Conservation (phyloP, 1,139 yeast genomes). For the Hanseniaspora sp. region DNA sequence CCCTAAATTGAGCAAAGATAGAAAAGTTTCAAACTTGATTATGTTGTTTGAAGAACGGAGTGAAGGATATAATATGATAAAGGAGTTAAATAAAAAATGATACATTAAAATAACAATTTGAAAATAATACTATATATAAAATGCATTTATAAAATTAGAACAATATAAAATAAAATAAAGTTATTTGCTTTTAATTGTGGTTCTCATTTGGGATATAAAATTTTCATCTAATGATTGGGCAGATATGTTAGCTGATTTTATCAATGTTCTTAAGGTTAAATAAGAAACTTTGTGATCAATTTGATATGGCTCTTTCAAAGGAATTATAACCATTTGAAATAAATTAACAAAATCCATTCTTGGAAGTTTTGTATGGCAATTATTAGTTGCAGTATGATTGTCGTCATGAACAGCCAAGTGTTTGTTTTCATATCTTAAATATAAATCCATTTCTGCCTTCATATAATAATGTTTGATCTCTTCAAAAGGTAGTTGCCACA, state of each 20-base stretch:
- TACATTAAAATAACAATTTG: conserved; percentile 6
- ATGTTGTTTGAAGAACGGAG: conserved; percentile 46
- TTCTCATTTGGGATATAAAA: not conserved
- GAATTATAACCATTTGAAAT: not conserved
- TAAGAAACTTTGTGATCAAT: not conserved
- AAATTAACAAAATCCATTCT: not conserved
- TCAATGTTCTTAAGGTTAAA: not conserved
- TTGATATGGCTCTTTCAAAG: not conserved
- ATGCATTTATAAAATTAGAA: not conserved
- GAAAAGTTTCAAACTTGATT: conserved; percentile 46
- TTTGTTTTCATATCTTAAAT: conserved; percentile 1
- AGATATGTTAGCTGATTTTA: not conserved
- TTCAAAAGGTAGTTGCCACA: not conserved
- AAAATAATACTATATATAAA: not conserved
- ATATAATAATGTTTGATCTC: not conserved
- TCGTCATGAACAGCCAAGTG: not conserved
- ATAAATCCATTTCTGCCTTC: not conserved
- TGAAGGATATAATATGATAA: conserved; percentile 41
- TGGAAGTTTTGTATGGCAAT: not conserved
- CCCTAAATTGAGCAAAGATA: conserved; percentile 38
- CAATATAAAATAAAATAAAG: no score
- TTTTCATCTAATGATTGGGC: not conserved
- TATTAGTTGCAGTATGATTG: not conserved
- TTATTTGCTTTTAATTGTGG: not conserved
- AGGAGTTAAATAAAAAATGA: conserved; percentile 22